Evolutionary conservation across 2,329 filamentous ascomycete genomes (phyloP).

Genomic region (Trichoderma guizhouense): DNA sequence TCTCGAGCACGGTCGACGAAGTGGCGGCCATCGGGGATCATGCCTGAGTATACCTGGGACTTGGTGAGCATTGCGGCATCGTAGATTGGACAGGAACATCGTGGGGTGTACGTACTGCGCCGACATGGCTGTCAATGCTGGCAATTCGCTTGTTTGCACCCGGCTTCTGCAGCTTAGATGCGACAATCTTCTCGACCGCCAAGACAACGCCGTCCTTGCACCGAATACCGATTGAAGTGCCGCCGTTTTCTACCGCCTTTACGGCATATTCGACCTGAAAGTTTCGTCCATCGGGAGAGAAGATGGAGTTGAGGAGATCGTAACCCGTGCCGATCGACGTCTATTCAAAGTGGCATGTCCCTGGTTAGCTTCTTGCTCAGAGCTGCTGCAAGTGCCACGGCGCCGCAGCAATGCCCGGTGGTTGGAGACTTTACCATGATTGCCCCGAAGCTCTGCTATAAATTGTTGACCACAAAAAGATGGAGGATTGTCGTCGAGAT

Average conservation of each 20-base stretch:
- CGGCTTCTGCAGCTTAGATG: conserved; percentile 91
- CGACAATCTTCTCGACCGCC: conserved; percentile 93
- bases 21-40: conserved; percentile 91
- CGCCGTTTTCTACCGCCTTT: conserved; percentile 97
- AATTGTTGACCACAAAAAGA: not conserved
- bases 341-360: conserved; percentile 46
- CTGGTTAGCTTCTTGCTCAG: conserved; percentile 15
- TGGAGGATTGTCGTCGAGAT: not conserved
- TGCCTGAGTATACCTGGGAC: conserved; percentile 82
- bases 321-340: conserved; percentile 99
- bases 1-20: conserved; percentile 93
- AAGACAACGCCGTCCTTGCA: conserved; percentile 97
- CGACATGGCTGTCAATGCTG: conserved; percentile 88
- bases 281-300: conserved; percentile 97
- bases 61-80: conserved; percentile 6
- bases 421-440: conserved; percentile 16
- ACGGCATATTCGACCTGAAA: conserved; percentile 99
- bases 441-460: not conserved
- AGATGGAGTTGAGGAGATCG: conserved; percentile 99
- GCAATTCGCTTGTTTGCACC: conserved; percentile 97
- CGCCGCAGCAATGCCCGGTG: not conserved
- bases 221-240: conserved; percentile 91
- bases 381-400: not conserved
- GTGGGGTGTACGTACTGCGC: conserved; percentile 67
- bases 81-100: not conserved